Percentiles rank a stretch among this genome's conserved stretches.
Evolutionary conservation across 768 basidiomycete species (phyloP).

Genomic region (Leccinum rimulosum): DNA sequence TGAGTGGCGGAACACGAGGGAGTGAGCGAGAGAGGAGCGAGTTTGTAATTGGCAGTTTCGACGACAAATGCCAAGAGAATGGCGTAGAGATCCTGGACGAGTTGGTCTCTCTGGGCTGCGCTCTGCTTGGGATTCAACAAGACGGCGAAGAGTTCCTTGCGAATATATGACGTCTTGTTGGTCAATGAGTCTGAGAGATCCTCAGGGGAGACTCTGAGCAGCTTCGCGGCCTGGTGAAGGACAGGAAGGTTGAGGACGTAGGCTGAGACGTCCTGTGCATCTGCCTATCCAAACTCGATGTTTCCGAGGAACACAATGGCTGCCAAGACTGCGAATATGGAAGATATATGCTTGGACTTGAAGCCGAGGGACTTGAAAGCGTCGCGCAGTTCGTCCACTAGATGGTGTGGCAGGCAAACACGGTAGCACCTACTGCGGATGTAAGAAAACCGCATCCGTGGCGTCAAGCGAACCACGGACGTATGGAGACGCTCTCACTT

Average conservation of each 20-base stretch:
- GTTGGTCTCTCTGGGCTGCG: conserved; percentile 48
- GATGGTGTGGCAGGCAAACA: no score
- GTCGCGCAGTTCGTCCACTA: conserved; percentile 52
- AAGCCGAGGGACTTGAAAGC: conserved; percentile 58
- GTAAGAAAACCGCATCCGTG: no score
- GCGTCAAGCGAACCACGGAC: no score
- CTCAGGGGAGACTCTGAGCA: conserved; percentile 53
- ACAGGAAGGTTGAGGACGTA: conserved; percentile 44
- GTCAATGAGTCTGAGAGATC: conserved; percentile 54
- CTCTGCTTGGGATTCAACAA: conserved; percentile 53
- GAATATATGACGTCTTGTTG: conserved; percentile 55
- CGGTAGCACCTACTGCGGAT: no score
- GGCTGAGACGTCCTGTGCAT: conserved; percentile 53
- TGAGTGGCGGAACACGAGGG: conserved; percentile 42
- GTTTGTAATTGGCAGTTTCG: conserved; percentile 59
- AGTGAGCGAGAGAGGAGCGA: conserved; percentile 43
- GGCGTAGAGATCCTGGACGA: conserved; percentile 46
- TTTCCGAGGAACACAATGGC: conserved; percentile 59
- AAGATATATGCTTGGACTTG: conserved; percentile 55
- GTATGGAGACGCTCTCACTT: no score
- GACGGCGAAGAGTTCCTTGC: conserved; percentile 57
- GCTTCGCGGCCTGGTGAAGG: conserved; percentile 46
- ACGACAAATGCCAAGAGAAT: conserved; percentile 47
- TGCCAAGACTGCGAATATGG: conserved; percentile 52
- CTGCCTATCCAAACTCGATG: conserved; percentile 54